A percentile compares a stretch with the other conserved stretches of the same genome.
Conservation (phyloP, 139 green algal species). For the Ettlia oleoabundans region DNA sequence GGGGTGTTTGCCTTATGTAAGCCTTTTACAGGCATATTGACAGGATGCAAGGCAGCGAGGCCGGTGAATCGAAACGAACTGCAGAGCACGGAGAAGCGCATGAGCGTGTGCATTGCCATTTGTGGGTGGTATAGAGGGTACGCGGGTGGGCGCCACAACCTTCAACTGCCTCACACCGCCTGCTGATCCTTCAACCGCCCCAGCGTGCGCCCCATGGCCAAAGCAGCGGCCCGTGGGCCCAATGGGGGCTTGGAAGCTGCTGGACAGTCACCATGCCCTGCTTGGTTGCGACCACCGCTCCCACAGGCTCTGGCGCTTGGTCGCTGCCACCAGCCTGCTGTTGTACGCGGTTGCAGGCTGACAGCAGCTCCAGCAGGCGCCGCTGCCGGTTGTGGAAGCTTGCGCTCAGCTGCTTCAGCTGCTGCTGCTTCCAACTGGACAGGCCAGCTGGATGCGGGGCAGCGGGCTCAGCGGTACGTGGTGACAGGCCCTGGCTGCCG, state of each 20-base stretch:
- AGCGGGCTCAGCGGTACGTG: slow-evolving; percentile 9
- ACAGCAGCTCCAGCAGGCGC: slow-evolving; percentile 32
- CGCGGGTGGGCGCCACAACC: too few species aligned
- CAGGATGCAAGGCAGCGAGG: too few species aligned
- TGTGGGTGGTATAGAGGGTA: too few species aligned
- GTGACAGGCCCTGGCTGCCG: background rate
- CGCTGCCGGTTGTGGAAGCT: slow-evolving; percentile 32
- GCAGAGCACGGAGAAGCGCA: too few species aligned
- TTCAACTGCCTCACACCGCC: slow-evolving; percentile 3
- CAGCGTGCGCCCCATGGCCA: slow-evolving; percentile 1
- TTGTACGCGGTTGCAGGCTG: slow-evolving; percentile 16
- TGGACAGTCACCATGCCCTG: background rate
- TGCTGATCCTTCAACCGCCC: slow-evolving; percentile 23
- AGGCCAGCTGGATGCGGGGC: background rate
- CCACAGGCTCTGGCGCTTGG: too few species aligned
- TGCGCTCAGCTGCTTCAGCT: slow-evolving; percentile 5
- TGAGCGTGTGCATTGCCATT: too few species aligned
- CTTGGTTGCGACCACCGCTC: too few species aligned
- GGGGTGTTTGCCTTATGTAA: too few species aligned
- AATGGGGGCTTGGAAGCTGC: background rate
- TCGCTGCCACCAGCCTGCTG: background rate
- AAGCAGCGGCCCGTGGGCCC: slow-evolving; percentile 19
- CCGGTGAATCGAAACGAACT: too few species aligned
- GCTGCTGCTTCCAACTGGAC: slow-evolving; percentile 14
- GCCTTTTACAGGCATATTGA: too few species aligned